Base-by-base conservation (phyloP, 108 stramenopile genomes). In the Mediolabrus comicus region DNA sequence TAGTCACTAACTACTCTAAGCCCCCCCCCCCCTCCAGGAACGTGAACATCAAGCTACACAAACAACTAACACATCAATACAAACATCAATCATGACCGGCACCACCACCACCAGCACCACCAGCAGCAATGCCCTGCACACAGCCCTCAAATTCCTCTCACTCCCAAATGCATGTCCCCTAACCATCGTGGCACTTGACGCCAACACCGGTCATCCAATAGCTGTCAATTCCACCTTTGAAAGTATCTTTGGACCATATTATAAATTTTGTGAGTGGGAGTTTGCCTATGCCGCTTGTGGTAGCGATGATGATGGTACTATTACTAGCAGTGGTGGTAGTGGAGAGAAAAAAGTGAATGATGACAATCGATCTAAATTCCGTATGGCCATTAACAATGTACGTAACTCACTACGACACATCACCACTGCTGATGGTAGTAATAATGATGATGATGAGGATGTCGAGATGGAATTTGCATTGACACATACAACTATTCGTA, bases 231-330 rank as follows among this genome's bases (percentile, higher is more conserved):
- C 67, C 38, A 71, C 69, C 55, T 81, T 81, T 41, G 63, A 65
- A 58, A 32, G 28, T 0, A 53, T 59, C 32, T 12, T 81, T 17
- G 80, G 80, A 29, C 74, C 80, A 9, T 32, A 71, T 9, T 74
- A 72, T 63, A 81, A 81, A 59, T 81, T 76, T 54, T 17, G 59
- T 13, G 72, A 66, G 41, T 76, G 62, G 64, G 65, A 60, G 16
- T 81, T 81, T 65, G 53, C 49, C 0, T 28, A 65, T 28, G 80
- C 80, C 13, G 80, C 80, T 31, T 32, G 32, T 11, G 72, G 60
- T 30, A 74, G 75, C 39, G 39, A 46, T 6, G 38, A 72, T 35
- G 34, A 60, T 27, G 19, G 51, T 13, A 11, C 29, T 11, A 33
- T 14, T 17, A 27, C 34, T 24, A 51, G n/a, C 1, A 19, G 29